Conservation (phyloP, 129 eudicot genomes). For the Artemisia annua region DNA sequence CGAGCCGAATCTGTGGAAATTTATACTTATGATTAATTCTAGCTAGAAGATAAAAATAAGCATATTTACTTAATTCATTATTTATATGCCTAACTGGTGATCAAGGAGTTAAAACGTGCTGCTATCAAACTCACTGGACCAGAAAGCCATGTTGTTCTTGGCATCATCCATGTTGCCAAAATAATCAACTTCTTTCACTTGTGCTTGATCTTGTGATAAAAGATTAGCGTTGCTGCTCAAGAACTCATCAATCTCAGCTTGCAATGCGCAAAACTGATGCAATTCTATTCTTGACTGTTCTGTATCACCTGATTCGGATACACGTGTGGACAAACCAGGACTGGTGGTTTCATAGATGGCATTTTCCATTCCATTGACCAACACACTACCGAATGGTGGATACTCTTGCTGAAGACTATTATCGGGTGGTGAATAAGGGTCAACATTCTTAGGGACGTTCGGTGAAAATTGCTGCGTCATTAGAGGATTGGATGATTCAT, state of each 20-base stretch:
- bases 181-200: constrained; percentile 29
- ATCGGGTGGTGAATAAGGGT: not conserved
- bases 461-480: constrained; percentile 22
- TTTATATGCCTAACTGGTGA: not conserved
- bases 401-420: constrained; percentile 13
- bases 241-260: constrained; percentile 29
- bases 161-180: constrained; percentile 21
- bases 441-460: constrained; percentile 2
- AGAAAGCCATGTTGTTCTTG: constrained; percentile 7
- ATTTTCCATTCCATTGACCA: constrained; percentile 18
- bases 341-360: not conserved
- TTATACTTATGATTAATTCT: too few species aligned
- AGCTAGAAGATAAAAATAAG: too few species aligned
- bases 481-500: constrained; percentile 19
- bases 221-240: constrained; percentile 9
- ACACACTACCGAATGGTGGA: not conserved
- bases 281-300: constrained; percentile 10
- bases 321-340: constrained; percentile 7
- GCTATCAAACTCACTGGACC: constrained; percentile 29
- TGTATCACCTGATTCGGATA: constrained; percentile 11
- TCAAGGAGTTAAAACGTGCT: constrained; percentile 17
- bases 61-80: too few species aligned
- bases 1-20: too few species aligned
- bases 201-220: not conserved
- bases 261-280: constrained; percentile 9